Percentiles rank a stretch among this genome's conserved stretches.
These are phyloP conservation scores for Xylaria sp. DNA, from an alignment of 495 filamentous ascomycete genomes.

Conservation along the genomic window DNA sequence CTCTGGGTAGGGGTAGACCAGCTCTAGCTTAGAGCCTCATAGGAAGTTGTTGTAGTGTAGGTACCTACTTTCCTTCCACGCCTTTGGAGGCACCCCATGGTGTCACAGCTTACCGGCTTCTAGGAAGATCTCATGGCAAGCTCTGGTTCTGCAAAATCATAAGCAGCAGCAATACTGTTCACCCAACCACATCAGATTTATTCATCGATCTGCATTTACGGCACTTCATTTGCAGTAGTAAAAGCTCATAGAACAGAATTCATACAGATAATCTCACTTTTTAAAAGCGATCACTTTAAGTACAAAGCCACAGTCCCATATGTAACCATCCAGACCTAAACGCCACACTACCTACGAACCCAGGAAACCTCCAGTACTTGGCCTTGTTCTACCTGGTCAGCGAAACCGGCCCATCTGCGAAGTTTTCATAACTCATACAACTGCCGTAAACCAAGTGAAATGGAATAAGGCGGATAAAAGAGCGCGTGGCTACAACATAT, in stretches of 20 bases:
- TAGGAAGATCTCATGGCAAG: neutral
- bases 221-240: neutral
- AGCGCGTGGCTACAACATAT: neutral
- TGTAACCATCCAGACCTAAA: conserved; percentile 28
- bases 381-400: conserved; percentile 15
- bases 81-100: neutral
- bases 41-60: neutral
- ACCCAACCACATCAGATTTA: neutral
- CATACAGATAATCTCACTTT: conserved; percentile 6
- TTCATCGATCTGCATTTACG: neutral
- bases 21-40: neutral
- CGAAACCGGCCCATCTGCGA: conserved; percentile 17
- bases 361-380: neutral
- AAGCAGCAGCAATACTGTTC: neutral
- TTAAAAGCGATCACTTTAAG: conserved; percentile 25
- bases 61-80: too few relatives aligned
- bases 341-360: conserved; percentile 28
- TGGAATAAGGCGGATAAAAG: neutral
- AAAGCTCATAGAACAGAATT: neutral
- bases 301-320: conserved; percentile 20
- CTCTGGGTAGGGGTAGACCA: neutral
- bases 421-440: conserved; percentile 31
- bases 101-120: neutral
- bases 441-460: conserved; percentile 1
- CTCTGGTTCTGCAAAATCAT: neutral